A percentile compares a stretch with the other conserved stretches of the same genome.
Evolutionary conservation across 2,329 filamentous ascomycete genomes (phyloP).

Genomic region (Aspergillus spinulosporus): DNA sequence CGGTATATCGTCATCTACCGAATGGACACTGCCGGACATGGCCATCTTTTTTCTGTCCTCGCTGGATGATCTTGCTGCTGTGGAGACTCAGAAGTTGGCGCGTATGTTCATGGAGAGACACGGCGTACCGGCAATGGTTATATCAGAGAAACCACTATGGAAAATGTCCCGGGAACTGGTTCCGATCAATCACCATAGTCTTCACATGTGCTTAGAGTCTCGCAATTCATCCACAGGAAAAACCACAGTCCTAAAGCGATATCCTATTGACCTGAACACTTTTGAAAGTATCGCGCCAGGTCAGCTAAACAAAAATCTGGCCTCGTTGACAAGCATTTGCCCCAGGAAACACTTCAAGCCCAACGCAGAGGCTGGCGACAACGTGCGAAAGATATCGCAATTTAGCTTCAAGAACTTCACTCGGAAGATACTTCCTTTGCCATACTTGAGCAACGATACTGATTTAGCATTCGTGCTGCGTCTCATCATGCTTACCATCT

Average conservation of each 20-base stretch:
- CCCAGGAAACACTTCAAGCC: conserved; percentile 28
- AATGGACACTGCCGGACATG: conserved; percentile 49
- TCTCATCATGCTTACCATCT: conserved; percentile 28
- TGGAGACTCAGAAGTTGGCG: conserved; percentile 36
- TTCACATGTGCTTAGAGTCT: conserved; percentile 48
- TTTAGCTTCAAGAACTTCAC: conserved; percentile 28
- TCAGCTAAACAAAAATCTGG: conserved; percentile 50
- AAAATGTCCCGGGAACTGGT: conserved; percentile 35
- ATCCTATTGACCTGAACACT: conserved; percentile 49
- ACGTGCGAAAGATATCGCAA: conserved; percentile 17
- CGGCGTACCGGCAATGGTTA: conserved; percentile 45
- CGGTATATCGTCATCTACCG: conserved; percentile 38
- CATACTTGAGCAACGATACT: conserved; percentile 23
- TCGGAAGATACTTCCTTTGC: conserved; percentile 25
- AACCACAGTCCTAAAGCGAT: conserved; percentile 37
- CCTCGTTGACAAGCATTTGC: conserved; percentile 40
- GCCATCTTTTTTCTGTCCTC: conserved; percentile 48
- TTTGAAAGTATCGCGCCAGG: conserved; percentile 50
- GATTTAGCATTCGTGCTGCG: conserved; percentile 31
- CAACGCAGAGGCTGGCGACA: conserved; percentile 16
- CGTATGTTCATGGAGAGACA: conserved; percentile 47
- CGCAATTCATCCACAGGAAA: conserved; percentile 37
- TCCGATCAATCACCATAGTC: conserved; percentile 42
- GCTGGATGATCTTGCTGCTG: conserved; percentile 30
- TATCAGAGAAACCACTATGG: conserved; percentile 48